Conservation (phyloP, 2,329 filamentous ascomycete species). For the Alternaria brassicae region DNA sequence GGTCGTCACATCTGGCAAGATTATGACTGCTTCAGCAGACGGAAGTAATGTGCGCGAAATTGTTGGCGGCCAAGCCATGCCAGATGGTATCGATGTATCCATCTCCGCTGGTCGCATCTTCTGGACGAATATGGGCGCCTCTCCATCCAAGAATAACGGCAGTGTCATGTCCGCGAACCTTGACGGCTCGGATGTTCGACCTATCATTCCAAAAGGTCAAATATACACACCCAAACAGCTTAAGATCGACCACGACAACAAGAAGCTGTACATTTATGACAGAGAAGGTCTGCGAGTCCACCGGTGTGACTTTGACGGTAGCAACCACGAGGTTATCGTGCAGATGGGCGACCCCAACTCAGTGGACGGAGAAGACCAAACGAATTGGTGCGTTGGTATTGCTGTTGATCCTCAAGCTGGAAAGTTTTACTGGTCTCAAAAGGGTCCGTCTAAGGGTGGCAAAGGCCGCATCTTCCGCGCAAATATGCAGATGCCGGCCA, state of each 20-base stretch:
- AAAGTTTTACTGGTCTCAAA: slow-evolving; percentile 67
- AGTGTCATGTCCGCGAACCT: slow-evolving; percentile 56
- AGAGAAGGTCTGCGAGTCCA: slow-evolving; percentile 54
- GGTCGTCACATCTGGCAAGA: slow-evolving; percentile 9
- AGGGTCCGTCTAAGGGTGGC: slow-evolving; percentile 60
- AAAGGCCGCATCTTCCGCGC: slow-evolving; percentile 63
- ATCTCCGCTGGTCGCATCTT: slow-evolving; percentile 33
- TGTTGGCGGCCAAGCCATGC: slow-evolving; percentile 23
- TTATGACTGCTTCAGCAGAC: slow-evolving; percentile 15
- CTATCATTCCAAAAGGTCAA: slow-evolving; percentile 54
- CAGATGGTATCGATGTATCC: slow-evolving; percentile 44
- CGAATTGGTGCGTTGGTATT: slow-evolving; percentile 64
- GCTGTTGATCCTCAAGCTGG: slow-evolving; percentile 53
- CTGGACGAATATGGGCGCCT: slow-evolving; percentile 38
- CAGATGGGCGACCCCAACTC: slow-evolving; percentile 9
- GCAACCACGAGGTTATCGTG: slow-evolving; percentile 18
- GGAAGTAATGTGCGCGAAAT: slow-evolving; percentile 12
- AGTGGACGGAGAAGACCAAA: slow-evolving; percentile 39
- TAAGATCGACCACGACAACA: slow-evolving; percentile 9
- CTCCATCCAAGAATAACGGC: slow-evolving; percentile 48
- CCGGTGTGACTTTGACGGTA: slow-evolving; percentile 23
- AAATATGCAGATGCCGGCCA: slow-evolving; percentile 52
- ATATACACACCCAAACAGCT: slow-evolving; percentile 57
- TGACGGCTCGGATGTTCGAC: slow-evolving; percentile 57
- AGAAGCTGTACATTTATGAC: slow-evolving; percentile 43